Evolutionary conservation across 306 rosid species (phyloP).

Genomic region (Boehmeria nivea): DNA sequence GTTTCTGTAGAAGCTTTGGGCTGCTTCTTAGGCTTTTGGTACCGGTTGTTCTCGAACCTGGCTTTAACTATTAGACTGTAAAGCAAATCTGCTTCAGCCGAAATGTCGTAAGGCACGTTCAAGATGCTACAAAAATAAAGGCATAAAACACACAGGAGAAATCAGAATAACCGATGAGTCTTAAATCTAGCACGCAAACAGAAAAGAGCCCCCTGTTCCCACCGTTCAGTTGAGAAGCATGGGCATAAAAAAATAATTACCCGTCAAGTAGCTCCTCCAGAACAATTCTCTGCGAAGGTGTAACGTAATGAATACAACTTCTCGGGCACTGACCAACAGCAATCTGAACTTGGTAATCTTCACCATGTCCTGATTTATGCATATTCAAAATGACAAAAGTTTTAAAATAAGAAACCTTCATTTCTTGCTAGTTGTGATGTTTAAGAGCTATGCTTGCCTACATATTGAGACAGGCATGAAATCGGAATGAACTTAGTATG

Average conservation of each 20-base stretch:
- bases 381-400: not conserved
- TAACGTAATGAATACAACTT: slow-evolving; percentile 82
- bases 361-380: slow-evolving; percentile 47
- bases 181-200: not conserved
- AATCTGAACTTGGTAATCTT: slow-evolving; percentile 73
- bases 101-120: slow-evolving; percentile 51
- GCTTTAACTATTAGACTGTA: slow-evolving; percentile 78
- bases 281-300: slow-evolving; percentile 81
- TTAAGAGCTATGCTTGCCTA: not conserved
- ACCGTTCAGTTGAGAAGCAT: too few species aligned
- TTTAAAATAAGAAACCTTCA: not conserved
- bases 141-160: not conserved
- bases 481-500: not conserved
- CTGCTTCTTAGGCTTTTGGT: slow-evolving; percentile 68
- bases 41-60: slow-evolving; percentile 75
- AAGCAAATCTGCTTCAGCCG: slow-evolving; percentile 73
- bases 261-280: slow-evolving; percentile 82
- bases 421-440: slow-evolving; percentile 2
- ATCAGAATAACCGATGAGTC: not conserved
- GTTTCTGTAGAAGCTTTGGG: slow-evolving; percentile 59
- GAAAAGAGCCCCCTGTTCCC: too few species aligned
- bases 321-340: slow-evolving; percentile 95
- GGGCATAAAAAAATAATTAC: slow-evolving; percentile 22
- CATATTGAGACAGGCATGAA: slow-evolving; percentile 4
- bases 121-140: slow-evolving; percentile 44